Evolutionary conservation across 192 early-diverging fungal genomes (phyloP), one percentile per base, ranked within the genome.

Genomic region (Martensiomyces pterosporus): DNA sequence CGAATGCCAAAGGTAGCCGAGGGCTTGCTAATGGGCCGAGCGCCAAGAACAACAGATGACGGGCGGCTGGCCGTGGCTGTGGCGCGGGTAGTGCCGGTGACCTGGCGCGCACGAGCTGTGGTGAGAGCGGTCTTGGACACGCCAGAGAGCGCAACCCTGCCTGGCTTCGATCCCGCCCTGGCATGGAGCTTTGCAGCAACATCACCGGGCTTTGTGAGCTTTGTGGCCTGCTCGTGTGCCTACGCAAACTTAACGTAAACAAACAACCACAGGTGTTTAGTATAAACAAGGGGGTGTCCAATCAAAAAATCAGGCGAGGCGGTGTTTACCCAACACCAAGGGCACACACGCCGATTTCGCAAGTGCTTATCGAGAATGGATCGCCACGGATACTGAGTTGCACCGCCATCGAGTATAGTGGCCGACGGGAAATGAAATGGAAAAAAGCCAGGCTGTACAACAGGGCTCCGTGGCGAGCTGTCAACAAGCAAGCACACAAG

Each of bases 11-110:
- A 55, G 9, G 34, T 40, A 0, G 56, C 49, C 0, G 64, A 37
- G 1, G 71, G 58, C 55, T 64, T 66, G 60, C 59, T 64, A 38
- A 74, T 58, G 0, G 64, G 64, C 1, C 67, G 59, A 3, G 13
- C 18, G 18, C 47, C 57, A 1, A n/a, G n/a, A n/a, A 52, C 24
- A 35, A 40, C 4, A 14, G 9, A 7, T 27, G 35, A 9, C 35
- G 39, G 23, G 9, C 47, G 32, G 6, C 40, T 26, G 12, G 46
- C 35, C 9, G 32, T 21, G 2, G 22, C 45, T 1, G 57, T 9
- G 0, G 57, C 44, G 1, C 58, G 49, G 2, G 33, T 23, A 8
- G 43, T 18, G 25, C 24, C 39, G 13, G 24, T 45, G 3, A 38
- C 27, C 33, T 47, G 53, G 14, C 57, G 64, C 10, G 38, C 32